These are phyloP conservation scores for Penicillium decumbens DNA, from an alignment of 2,329 filamentous ascomycete genomes.

Conservation along the genomic window DNA sequence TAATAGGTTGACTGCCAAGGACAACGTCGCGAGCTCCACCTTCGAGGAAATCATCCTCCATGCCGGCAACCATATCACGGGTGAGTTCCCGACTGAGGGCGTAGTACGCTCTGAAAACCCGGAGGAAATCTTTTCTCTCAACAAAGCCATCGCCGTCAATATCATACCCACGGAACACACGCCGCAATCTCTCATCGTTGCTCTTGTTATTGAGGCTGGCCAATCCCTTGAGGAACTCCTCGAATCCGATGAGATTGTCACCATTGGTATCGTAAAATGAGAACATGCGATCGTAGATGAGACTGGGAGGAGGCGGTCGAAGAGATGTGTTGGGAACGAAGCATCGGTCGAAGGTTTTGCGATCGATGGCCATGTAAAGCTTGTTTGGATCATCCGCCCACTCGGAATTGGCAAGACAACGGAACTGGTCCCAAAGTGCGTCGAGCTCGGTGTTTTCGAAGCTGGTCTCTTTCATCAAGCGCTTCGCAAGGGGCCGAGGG, in stretches of 20 bases:
- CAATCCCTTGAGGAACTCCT: conserved; percentile 82
- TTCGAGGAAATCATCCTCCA: conserved; percentile 73
- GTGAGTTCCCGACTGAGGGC: conserved; percentile 86
- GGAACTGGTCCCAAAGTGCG: conserved; percentile 95
- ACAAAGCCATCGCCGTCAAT: conserved; percentile 84
- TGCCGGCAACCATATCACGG: conserved; percentile 70
- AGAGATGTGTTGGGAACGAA: conserved; percentile 80
- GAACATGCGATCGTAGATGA: conserved; percentile 95
- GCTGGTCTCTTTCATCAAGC: conserved; percentile 65
- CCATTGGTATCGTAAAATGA: conserved; percentile 90
- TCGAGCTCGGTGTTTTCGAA: conserved; percentile 86
- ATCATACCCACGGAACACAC: conserved; percentile 86
- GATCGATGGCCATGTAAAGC: conserved; percentile 78
- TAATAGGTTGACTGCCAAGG: conserved; percentile 68
- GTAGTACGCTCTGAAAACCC: conserved; percentile 90
- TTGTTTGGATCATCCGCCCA: conserved; percentile 76
- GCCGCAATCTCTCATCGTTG: conserved; percentile 61
- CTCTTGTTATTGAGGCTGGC: conserved; percentile 58
- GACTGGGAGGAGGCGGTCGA: conserved; percentile 71
- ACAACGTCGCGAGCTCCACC: conserved; percentile 72
- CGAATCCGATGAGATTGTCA: conserved; percentile 84
- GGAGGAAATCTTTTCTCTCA: conserved; percentile 77
- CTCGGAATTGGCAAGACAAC: conserved; percentile 81
- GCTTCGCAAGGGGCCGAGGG: conserved; percentile 62
- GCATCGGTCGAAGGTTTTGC: conserved; percentile 86